These are phyloP conservation scores for Thelonectria blattea DNA, from an alignment of 2,329 filamentous ascomycete genomes.

Conservation along the genomic window DNA sequence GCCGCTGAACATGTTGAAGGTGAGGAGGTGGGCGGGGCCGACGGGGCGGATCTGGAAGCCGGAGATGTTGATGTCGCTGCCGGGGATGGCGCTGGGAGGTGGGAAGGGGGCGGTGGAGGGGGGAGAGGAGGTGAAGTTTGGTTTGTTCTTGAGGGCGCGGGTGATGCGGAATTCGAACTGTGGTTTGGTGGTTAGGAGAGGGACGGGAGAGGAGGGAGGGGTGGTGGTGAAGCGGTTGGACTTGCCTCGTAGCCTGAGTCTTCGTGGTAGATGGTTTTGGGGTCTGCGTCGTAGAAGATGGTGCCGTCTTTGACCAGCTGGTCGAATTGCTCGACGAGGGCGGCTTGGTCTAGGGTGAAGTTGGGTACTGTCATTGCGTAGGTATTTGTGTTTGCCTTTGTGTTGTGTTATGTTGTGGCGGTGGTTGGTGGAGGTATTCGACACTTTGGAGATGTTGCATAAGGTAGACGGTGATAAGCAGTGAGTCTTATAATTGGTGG, in stretches of 20 bases:
- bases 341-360: conserved; percentile 1
- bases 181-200: too few relatives aligned
- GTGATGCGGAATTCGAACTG: conserved; percentile 28
- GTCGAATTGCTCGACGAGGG: conserved; percentile 10
- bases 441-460: too few relatives aligned
- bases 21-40: conserved; percentile 51
- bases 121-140: conserved; percentile 8
- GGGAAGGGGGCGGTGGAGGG: not conserved
- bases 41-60: conserved; percentile 50
- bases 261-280: conserved; percentile 1
- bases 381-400: too few relatives aligned
- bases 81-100: conserved; percentile 23
- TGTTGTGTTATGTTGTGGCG: too few relatives aligned
- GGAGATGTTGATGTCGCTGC: conserved; percentile 50
- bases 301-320: conserved; percentile 11
- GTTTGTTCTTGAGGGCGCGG: conserved; percentile 21
- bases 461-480: too few relatives aligned
- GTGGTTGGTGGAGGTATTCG: too few relatives aligned
- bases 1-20: conserved; percentile 56
- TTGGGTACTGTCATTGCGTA: too few relatives aligned
- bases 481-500: too few relatives aligned
- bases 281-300: conserved; percentile 24
- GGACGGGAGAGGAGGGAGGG: too few relatives aligned
- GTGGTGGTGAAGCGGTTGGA: not conserved
- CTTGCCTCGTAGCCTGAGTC: conserved; percentile 3